Percentiles rank a stretch among this genome's conserved stretches.
phyloP scores from a whole-genome alignment of 2,329 filamentous ascomycete species.

The Whalleya microplaca region DNA sequence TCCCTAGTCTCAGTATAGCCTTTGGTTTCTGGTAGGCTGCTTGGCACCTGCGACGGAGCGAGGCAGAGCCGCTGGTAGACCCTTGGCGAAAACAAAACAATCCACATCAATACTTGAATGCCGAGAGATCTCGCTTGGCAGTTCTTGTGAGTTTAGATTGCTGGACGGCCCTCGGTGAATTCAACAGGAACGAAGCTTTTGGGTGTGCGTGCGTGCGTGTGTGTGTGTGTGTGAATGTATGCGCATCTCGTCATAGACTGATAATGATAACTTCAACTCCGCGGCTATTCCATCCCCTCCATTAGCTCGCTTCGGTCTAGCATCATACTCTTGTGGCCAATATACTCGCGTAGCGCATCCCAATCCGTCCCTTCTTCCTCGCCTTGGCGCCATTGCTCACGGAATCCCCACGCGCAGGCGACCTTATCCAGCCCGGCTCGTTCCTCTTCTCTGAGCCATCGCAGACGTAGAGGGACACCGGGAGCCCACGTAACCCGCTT shows the following conservation, averaged over 20 bases:
- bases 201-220: too few species aligned
- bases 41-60: neutral
- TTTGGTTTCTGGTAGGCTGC: neutral
- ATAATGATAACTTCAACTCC: neutral
- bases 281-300: constrained; percentile 78
- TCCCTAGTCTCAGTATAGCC: neutral
- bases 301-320: constrained; percentile 88
- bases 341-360: constrained; percentile 82
- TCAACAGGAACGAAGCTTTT: neutral
- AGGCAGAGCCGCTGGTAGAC: neutral
- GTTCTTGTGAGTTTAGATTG: neutral
- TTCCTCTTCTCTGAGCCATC: constrained; percentile 91
- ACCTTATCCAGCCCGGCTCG: constrained; percentile 84
- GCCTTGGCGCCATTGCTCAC: constrained; percentile 75
- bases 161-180: neutral
- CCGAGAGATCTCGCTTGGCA: neutral
- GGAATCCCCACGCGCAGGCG: constrained; percentile 89
- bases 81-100: constrained; percentile 6
- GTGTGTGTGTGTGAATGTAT: neutral
- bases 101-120: neutral
- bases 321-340: constrained; percentile 83
- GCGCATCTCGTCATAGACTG: neutral
- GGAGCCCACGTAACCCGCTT: constrained; percentile 87
- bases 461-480: constrained; percentile 76
- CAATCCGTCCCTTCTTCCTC: constrained; percentile 93